Evolutionary conservation across 305 asterid genomes (phyloP).

Genomic region (Fraxinus platypoda): DNA sequence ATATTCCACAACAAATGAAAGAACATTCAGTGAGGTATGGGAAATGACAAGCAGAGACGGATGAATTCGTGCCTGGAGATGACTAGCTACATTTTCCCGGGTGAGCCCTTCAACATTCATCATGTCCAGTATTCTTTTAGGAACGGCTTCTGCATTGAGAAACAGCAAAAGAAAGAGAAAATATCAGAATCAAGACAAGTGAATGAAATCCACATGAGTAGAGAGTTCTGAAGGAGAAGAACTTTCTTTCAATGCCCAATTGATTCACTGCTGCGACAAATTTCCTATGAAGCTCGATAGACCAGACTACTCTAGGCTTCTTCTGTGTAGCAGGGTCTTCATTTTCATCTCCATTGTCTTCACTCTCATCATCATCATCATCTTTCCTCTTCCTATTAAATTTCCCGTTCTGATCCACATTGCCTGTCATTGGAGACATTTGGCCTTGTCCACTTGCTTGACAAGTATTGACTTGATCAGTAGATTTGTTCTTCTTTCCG

Average conservation of each 20-base stretch:
- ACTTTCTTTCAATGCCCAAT: conserved; percentile 83
- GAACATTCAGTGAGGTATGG: background rate
- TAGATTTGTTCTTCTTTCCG: conserved; percentile 28
- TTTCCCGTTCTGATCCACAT: conserved; percentile 53
- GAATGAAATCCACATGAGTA: background rate
- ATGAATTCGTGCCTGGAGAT: conserved; percentile 66
- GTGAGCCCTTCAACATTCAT: conserved; percentile 86
- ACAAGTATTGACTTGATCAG: conserved; percentile 29
- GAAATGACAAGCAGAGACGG: conserved; percentile 11
- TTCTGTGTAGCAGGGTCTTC: conserved; percentile 71
- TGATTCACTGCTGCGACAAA: conserved; percentile 77
- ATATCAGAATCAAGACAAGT: conserved; percentile 10
- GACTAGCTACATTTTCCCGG: conserved; percentile 91
- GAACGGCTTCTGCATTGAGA: conserved; percentile 73
- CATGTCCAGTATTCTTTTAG: conserved; percentile 84
- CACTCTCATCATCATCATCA: conserved; percentile 51
- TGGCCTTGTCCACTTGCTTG: conserved; percentile 46
- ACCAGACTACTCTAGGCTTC: conserved; percentile 89
- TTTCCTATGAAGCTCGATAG: conserved; percentile 88
- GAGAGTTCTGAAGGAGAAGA: background rate
- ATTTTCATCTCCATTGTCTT: conserved; percentile 50
- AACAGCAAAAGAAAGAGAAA: background rate
- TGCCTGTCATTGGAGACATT: conserved; percentile 43
- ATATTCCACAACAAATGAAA: background rate
- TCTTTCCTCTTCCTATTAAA: conserved; percentile 70